Conservation (phyloP, 2,329 filamentous ascomycete species). For the Onygenales sp. region DNA sequence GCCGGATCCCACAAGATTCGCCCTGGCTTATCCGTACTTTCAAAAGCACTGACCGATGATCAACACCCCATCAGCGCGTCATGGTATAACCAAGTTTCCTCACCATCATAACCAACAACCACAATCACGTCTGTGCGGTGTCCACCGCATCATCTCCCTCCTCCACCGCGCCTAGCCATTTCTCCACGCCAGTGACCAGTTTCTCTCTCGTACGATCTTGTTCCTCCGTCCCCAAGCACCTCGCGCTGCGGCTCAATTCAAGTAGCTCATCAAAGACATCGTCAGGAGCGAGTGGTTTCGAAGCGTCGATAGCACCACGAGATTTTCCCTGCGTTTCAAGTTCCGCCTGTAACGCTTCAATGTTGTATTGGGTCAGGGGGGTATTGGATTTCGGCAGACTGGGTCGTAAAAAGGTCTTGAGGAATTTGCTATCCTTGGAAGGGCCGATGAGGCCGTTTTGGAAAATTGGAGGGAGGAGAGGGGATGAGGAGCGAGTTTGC, state of each 20-base stretch:
- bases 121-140: no score
- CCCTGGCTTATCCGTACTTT: no score
- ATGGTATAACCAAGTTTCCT: no score
- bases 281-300: neutral
- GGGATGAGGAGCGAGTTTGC: neutral
- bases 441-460: constrained; percentile 2
- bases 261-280: constrained; percentile 1
- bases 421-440: constrained; percentile 5
- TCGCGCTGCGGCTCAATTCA: neutral
- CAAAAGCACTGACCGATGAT: no score
- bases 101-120: no score
- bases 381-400: constrained; percentile 3
- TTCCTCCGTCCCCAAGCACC: neutral
- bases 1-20: no score
- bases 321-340: neutral
- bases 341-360: constrained; percentile 5
- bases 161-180: neutral
- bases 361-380: constrained; percentile 6
- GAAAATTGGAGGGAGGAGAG: neutral
- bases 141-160: neutral
- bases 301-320: neutral
- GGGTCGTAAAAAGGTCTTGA: constrained; percentile 2
- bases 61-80: no score
- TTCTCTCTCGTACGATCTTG: neutral
- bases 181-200: neutral